Base-by-base conservation (phyloP, 83 land plant genomes). In the Picea abies region DNA sequence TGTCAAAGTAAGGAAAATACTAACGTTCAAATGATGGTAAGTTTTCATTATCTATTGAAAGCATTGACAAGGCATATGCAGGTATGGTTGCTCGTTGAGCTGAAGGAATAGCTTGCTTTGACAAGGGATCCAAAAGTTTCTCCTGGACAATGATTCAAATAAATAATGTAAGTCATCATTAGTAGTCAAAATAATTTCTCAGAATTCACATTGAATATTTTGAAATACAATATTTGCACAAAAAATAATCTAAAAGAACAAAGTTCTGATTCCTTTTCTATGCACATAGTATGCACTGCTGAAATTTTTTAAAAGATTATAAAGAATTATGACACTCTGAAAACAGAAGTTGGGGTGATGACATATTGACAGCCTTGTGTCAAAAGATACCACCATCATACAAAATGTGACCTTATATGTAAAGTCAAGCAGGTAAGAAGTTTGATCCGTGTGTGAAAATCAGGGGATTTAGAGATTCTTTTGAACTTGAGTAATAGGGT, bases 31-130 rank as follows among this genome's bases (percentile, higher is more conserved):
- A 78, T 4, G 63, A 58, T 4, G 29, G 63, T 60, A 60, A 15
- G 52, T 39, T 52, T 52, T 49, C 79, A 58, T 78, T 29, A 23
- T 78, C 79, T 52, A 29, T 58, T 49, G 79, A 78, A 58, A 32
- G 37, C 79, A 78, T 58, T 29, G 79, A 22, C 56, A 60, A 60
- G 16, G 63, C 17, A 78, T 58, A 78, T 78, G 63, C 15, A 25
- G 23, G 35, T 52, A 78, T 56, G 49, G 52, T 78, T 58, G 63
- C 6, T 52, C 49, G 79, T 60, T 56, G 37, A 17, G 12, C 39
- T 78, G 56, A 29, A 23, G 47, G 63, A 78, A 17, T 23, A 58
- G 79, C 26, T 26, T 78, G 79, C 79, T 78, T 78, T 58, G 79
- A 26, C 8, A 60, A 78, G 19, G 79, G 63, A 78, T 78, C 79